phyloP scores from a whole-genome alignment of 305 asterid species.

The Plantago lanceolata region DNA sequence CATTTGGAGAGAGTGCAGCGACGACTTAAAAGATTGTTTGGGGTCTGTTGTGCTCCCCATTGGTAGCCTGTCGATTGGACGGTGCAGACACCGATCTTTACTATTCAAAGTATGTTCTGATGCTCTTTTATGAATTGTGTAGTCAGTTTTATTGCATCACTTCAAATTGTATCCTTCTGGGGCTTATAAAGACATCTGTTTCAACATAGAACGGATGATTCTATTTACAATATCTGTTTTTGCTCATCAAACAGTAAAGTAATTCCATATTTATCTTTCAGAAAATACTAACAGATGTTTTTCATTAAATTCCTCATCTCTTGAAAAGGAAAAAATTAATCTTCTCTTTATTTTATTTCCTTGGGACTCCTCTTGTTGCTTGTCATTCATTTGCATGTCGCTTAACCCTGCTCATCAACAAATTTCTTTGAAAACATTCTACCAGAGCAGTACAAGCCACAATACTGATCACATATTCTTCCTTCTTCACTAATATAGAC shows the following conservation, averaged over 20 bases:
- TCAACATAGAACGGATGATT: slow-evolving; percentile 17
- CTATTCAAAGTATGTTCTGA: slow-evolving; percentile 73
- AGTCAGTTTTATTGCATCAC: slow-evolving; percentile 12
- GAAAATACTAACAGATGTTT: background rate
- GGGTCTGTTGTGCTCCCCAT: slow-evolving; percentile 81
- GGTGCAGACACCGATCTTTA: slow-evolving; percentile 84
- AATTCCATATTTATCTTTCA: background rate
- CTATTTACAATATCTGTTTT: background rate
- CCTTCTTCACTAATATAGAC: background rate
- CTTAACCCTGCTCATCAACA: background rate
- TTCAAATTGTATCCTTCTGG: slow-evolving; percentile 11
- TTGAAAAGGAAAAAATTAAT: background rate
- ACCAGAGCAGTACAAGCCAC: background rate
- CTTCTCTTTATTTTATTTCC: background rate
- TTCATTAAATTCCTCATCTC: background rate
- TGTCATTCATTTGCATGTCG: background rate
- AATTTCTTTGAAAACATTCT: background rate
- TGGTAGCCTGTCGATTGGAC: slow-evolving; percentile 76
- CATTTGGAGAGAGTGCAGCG: slow-evolving; percentile 79
- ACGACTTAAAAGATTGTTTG: slow-evolving; percentile 76
- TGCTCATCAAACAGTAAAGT: slow-evolving; percentile 2
- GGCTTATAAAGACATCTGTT: slow-evolving; percentile 13
- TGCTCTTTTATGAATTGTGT: slow-evolving; percentile 18
- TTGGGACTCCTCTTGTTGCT: slow-evolving; percentile 1
- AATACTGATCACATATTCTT: background rate